These are phyloP conservation scores for Neonectria punicea DNA, from an alignment of 2,329 filamentous ascomycete species.

Conservation along the genomic window DNA sequence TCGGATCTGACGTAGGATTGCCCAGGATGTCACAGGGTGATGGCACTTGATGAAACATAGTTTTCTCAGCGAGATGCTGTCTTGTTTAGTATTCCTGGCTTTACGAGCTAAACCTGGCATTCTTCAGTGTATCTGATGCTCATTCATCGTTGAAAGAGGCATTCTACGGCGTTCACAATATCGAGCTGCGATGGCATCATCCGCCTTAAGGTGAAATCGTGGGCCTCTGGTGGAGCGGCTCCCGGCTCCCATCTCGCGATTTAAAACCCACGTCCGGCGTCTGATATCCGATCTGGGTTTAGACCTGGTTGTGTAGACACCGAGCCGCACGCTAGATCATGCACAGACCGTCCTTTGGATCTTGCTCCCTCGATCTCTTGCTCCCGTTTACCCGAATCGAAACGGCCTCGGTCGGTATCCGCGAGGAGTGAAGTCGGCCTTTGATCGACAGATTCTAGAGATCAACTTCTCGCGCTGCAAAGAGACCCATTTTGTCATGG, in stretches of 20 bases:
- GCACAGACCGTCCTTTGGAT: background rate
- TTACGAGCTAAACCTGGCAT: background rate
- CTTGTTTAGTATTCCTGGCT: background rate
- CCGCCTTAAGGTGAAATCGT: background rate
- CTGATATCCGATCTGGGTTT: background rate
- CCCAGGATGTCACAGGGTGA: background rate
- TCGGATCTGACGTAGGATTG: background rate
- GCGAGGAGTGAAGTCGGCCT: no score
- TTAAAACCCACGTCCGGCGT: background rate
- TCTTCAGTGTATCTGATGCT: background rate
- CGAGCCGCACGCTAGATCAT: background rate
- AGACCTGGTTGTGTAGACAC: background rate
- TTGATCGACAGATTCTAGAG: no score
- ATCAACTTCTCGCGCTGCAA: no score
- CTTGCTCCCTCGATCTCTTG: background rate
- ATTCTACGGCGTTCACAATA: background rate
- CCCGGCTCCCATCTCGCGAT: background rate
- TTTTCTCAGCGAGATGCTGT: background rate
- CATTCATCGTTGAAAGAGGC: background rate
- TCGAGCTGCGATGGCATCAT: constrained; percentile 1
- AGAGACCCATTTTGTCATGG: no score
- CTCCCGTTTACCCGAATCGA: background rate
- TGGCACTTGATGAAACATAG: background rate
- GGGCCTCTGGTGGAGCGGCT: background rate
- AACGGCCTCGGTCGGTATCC: no score